Base-by-base conservation (phyloP, 2,329 filamentous ascomycete species). In the Clonostachys rosea region DNA sequence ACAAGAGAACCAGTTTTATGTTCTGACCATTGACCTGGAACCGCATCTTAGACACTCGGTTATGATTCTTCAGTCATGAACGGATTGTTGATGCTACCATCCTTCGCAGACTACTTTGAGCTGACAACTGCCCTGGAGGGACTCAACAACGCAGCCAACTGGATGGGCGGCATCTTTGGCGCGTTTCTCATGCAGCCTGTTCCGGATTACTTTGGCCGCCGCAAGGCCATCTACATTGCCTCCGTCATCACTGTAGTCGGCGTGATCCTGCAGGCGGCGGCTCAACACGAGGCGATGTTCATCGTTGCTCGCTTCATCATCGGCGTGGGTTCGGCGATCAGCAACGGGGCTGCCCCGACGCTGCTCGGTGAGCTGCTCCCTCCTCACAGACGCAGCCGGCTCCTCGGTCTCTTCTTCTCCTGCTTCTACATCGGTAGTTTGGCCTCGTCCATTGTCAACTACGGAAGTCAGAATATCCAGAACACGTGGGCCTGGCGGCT, bases 71-170 rank as follows among this genome's bases (percentile, higher is more conserved):
- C 36, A 14, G 36, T 39, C 36, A n/a, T 39, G 24, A 30, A 30
- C 24, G 24, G 24, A 30, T 10, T 30, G 24, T 30, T 30, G 24
- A 30, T 30, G 24, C 58, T 82, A 13, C 76, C 77, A 0, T 73
- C 70, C 0, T 83, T 81, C 56, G 72, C 67, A 0, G 66, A 78
- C 36, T 82, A 81, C 56, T 82, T 83, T 61, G 53, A 69, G 5
- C 69, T 82, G 8, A 79, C 62, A n/a, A 58, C 72, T 1, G 70
- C 73, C 0, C 79, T 76, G 0, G 74, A 68, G 0, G 76, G 73
- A 5, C 65, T 83, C 14, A 79, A 81, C 52, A 81, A 76, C 5
- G 72, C 76, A 0, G 73, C 74, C 2, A 69, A 75, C n/a, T 80
- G 72, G 54, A 75, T 82, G 43, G 78, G 78, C 11, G 68, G 69